Conservation (phyloP, 1,284 basidiomycete genomes). For the Coniferiporia weirii region DNA sequence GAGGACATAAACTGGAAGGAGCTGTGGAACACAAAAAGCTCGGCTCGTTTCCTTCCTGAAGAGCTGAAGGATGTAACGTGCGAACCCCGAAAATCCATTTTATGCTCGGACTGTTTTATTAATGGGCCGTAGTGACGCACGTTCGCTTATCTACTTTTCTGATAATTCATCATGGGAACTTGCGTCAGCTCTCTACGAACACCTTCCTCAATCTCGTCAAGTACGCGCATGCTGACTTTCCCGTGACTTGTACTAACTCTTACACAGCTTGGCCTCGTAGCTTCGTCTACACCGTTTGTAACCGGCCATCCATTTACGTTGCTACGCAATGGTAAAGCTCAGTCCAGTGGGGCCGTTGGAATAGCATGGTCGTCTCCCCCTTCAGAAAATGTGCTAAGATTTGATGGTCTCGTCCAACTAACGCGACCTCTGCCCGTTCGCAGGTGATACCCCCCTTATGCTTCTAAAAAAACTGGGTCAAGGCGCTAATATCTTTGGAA, state of each 20-base stretch:
- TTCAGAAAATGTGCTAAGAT: neutral
- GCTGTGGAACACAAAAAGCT: constrained; percentile 11
- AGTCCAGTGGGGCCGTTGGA: constrained; percentile 15
- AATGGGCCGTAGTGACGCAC: constrained; percentile 3
- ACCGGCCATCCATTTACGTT: constrained; percentile 15
- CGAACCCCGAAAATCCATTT: neutral
- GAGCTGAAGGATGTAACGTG: constrained; percentile 10
- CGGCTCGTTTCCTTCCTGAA: constrained; percentile 4
- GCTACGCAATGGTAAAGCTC: constrained; percentile 14
- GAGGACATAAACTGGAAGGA: constrained; percentile 11
- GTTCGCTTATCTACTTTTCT: constrained; percentile 13
- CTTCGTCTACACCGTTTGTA: constrained; percentile 18
- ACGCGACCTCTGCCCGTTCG: constrained; percentile 7
- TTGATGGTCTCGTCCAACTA: constrained; percentile 5
- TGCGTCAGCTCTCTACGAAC: constrained; percentile 2
- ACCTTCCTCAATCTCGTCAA: constrained; percentile 1
- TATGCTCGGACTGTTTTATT: neutral
- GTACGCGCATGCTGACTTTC: neutral
- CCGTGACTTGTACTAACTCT: neutral
- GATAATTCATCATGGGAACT: constrained; percentile 8
- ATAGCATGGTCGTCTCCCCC: constrained; percentile 6
- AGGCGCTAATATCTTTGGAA: neutral
- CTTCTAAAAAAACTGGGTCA: neutral
- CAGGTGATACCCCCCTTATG: constrained; percentile 1
- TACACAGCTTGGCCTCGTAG: constrained; percentile 12